Evolutionary conservation across 2,329 filamentous ascomycete species (phyloP).

Genomic region (Cytospora paraplurivora): DNA sequence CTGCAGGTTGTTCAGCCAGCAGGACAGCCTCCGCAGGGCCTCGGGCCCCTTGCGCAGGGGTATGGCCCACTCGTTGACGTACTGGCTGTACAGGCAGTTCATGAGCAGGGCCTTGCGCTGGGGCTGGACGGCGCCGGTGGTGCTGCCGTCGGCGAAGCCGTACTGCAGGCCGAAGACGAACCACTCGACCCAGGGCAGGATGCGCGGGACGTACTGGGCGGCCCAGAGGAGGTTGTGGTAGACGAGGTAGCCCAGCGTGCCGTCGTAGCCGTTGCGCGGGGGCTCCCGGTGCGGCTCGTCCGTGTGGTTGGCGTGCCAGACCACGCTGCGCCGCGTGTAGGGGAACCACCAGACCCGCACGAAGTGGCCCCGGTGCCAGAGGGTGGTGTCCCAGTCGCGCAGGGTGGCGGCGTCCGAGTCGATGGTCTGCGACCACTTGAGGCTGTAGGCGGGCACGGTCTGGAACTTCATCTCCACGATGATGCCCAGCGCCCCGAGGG

Average conservation of each 20-base stretch:
- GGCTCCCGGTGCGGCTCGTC: slow-evolving; percentile 61
- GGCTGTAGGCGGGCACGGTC: slow-evolving; percentile 77
- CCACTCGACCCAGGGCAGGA: slow-evolving; percentile 90
- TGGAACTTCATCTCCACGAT: slow-evolving; percentile 87
- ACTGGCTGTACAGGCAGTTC: slow-evolving; percentile 98
- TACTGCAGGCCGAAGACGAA: slow-evolving; percentile 98
- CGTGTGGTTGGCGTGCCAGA: slow-evolving; percentile 87
- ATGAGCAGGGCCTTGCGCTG: slow-evolving; percentile 82
- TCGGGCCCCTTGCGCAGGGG: slow-evolving; percentile 85
- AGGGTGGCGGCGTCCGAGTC: slow-evolving; percentile 70
- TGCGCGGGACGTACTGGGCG: slow-evolving; percentile 73
- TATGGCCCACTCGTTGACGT: slow-evolving; percentile 97
- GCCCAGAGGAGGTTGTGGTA: slow-evolving; percentile 90
- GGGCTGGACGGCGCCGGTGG: slow-evolving; percentile 75
- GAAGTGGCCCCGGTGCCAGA: slow-evolving; percentile 88
- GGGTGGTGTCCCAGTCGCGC: slow-evolving; percentile 66
- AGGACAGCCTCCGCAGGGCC: slow-evolving; percentile 77
- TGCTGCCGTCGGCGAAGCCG: slow-evolving; percentile 73
- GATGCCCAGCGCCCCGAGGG: slow-evolving; percentile 86
- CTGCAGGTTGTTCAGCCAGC: slow-evolving; percentile 72
- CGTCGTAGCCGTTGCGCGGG: slow-evolving; percentile 76
- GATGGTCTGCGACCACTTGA: slow-evolving; percentile 83
- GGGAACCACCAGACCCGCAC: slow-evolving; percentile 98
- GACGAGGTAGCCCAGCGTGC: slow-evolving; percentile 78
- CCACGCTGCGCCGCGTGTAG: slow-evolving; percentile 82